A percentile compares a stretch with the other conserved stretches of the same genome.
Conservation (phyloP, 495 filamentous ascomycete genomes). For the Neurospora sp. region DNA sequence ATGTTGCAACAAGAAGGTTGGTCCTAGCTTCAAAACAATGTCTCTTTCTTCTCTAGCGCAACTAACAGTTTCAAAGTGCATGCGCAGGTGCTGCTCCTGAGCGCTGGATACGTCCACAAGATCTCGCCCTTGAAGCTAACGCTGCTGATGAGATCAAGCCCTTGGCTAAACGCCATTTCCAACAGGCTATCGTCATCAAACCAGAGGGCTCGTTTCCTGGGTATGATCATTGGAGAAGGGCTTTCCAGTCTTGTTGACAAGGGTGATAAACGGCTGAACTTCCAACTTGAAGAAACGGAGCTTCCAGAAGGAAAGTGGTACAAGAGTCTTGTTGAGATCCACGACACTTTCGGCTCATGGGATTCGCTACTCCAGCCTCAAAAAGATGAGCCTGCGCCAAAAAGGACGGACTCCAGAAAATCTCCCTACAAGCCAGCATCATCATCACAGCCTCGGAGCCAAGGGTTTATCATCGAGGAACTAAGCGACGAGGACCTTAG, state of each 20-base stretch:
- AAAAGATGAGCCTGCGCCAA: background rate
- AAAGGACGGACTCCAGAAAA: conserved; percentile 3
- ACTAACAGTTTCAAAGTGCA: conserved; percentile 45
- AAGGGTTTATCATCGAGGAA: conserved; percentile 56
- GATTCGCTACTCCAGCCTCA: conserved; percentile 31
- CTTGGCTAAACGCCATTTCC: conserved; percentile 69
- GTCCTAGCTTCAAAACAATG: conserved; percentile 5
- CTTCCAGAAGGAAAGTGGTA: conserved; percentile 70
- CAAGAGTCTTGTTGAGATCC: conserved; percentile 49
- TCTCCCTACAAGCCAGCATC: conserved; percentile 13
- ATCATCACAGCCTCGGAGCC: conserved; percentile 12
- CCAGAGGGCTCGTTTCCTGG: conserved; percentile 65
- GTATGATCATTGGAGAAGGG: conserved; percentile 78
- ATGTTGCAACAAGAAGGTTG: conserved; percentile 78
- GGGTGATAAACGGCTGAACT: conserved; percentile 60
- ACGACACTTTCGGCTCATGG: conserved; percentile 55
- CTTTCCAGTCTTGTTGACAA: conserved; percentile 75
- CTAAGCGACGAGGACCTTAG: conserved; percentile 43
- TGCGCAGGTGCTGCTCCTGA: conserved; percentile 67
- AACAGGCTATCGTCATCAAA: conserved; percentile 77
- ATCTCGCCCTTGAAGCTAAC: conserved; percentile 48
- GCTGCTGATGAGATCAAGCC: conserved; percentile 55
- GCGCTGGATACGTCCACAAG: conserved; percentile 65
- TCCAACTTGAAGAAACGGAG: conserved; percentile 72
- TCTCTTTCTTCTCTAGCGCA: background rate